Base-by-base conservation (phyloP, 1,284 basidiomycete species). In the Tilletia horrida region DNA sequence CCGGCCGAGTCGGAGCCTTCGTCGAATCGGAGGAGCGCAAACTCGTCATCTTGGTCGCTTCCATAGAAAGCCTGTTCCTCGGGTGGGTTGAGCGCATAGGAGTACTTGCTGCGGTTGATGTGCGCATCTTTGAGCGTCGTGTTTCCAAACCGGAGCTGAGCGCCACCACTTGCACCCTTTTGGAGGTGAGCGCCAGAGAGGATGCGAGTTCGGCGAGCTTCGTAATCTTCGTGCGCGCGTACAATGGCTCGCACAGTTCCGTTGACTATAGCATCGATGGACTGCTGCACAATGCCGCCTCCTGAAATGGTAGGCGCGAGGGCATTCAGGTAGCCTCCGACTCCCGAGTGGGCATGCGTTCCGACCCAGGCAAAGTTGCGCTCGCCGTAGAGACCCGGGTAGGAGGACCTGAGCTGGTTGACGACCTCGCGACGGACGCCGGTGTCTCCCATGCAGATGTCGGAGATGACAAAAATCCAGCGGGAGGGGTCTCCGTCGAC, bases 311-410 rank as follows among this genome's bases (percentile, higher is more conserved):
- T 89, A 0, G 90, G 90, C 29, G 92, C 86, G 31, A 92, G 85
- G 74, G 90, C 86, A 83, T 82, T 75, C 69, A 89, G 84, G 81
- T 90, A 92, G 0, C 90, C 90, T 35, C 89, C 90, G 18, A 90
- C 90, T 18, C 90, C 91, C 0, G 88, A 85, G 80, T 92, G 91
- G 72, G 85, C 85, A 78, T 92, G 91, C 0, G 91, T 92, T 48
- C 89, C 88, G 27, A 89, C 87, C n/a, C 75, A 87, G 1, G 90
- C 90, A 69, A 91, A 87, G 74, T 92, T 92, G 13, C 84, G 84
- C 73, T 88, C 84, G 25, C 85, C 87, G 80, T 91, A 92, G 4
- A 90, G 66, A 2, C 86, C 87, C 1, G 88, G 87, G 75, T 85
- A 89, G 57, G 84, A 79, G 2, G 84, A 73, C 9, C 86, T 84